Conservation (phyloP, 495 filamentous ascomycete genomes). For the Lasiosphaeria miniovina region DNA sequence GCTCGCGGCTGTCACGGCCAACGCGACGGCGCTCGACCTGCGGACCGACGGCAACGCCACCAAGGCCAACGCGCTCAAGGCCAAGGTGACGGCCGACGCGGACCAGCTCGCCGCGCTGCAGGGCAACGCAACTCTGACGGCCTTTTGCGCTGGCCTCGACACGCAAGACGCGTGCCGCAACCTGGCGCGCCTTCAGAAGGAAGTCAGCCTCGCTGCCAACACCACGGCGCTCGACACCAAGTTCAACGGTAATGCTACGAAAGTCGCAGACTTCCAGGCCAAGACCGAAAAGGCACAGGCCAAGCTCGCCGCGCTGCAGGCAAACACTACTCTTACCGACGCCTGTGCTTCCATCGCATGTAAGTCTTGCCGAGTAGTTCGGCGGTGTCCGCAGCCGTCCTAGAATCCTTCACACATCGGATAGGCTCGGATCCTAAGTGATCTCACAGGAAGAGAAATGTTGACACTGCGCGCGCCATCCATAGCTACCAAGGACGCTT, state of each 20-base stretch:
- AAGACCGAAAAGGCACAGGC: constrained; percentile 11
- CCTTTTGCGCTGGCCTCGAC: constrained; percentile 11
- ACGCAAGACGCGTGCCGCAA: constrained; percentile 12
- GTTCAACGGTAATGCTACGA: constrained; percentile 19
- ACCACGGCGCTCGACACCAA: constrained; percentile 14
- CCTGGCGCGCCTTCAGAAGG: constrained; percentile 15
- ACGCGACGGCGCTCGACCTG: constrained; percentile 13
- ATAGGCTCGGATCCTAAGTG: not conserved
- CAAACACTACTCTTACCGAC: constrained; percentile 13
- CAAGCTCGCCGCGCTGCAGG: constrained; percentile 16
- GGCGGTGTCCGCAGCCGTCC: too few relatives aligned
- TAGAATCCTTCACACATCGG: not conserved
- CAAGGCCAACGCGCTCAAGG: constrained; percentile 16
- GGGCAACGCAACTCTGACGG: constrained; percentile 16
- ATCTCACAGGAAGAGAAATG: not conserved
- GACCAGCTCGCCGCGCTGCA: constrained; percentile 10
- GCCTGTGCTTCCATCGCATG: constrained; percentile 10
- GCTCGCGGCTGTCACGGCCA: constrained; percentile 7
- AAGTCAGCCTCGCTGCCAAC: constrained; percentile 15
- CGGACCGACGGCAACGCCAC: constrained; percentile 17
- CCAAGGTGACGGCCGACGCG: constrained; percentile 15
- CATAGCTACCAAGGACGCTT: constrained; percentile 6
- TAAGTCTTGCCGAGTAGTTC: constrained; percentile 6
- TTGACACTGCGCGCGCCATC: not conserved
- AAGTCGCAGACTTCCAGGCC: constrained; percentile 15